These are phyloP conservation scores for Linum lewisii DNA, from an alignment of 345 rosid genomes.

Conservation along the genomic window DNA sequence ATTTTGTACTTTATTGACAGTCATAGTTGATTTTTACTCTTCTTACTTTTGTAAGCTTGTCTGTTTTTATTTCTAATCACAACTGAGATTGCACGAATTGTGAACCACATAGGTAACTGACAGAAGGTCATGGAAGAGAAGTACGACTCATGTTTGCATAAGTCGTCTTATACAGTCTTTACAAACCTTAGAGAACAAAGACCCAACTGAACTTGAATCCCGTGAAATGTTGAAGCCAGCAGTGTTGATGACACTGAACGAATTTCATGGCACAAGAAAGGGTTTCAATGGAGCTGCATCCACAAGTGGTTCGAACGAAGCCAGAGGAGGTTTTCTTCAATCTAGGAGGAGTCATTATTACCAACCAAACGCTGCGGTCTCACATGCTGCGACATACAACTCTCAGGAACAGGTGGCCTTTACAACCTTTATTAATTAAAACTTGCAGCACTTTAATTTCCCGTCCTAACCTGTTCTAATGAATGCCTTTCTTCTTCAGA, in stretches of 20 bases:
- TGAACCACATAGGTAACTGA: background rate
- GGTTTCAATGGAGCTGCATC: background rate
- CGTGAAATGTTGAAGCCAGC: background rate
- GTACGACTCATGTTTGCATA: constrained; percentile 58
- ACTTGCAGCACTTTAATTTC: too few relatives aligned
- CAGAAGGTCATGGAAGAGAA: constrained; percentile 38
- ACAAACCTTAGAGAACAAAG: constrained; percentile 28
- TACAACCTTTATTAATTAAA: too few relatives aligned
- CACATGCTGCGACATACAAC: background rate
- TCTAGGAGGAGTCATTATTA: too few relatives aligned
- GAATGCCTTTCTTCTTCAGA: too few relatives aligned
- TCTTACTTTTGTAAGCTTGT: too few relatives aligned
- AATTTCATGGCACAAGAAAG: background rate
- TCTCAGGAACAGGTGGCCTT: background rate
- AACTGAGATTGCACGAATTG: too few relatives aligned
- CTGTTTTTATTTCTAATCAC: too few relatives aligned
- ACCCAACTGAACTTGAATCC: background rate
- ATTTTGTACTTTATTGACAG: too few relatives aligned
- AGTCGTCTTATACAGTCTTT: constrained; percentile 43
- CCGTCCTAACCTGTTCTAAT: too few relatives aligned
- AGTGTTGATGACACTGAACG: background rate
- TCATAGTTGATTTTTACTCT: too few relatives aligned
- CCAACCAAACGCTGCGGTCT: background rate
- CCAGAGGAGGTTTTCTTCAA: too few relatives aligned
- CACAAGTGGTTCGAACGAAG: background rate